A percentile compares a stretch with the other conserved stretches of the same genome.
Evolutionary conservation across 2,329 filamentous ascomycete species (phyloP).

Genomic region (Colletotrichum lentis): DNA sequence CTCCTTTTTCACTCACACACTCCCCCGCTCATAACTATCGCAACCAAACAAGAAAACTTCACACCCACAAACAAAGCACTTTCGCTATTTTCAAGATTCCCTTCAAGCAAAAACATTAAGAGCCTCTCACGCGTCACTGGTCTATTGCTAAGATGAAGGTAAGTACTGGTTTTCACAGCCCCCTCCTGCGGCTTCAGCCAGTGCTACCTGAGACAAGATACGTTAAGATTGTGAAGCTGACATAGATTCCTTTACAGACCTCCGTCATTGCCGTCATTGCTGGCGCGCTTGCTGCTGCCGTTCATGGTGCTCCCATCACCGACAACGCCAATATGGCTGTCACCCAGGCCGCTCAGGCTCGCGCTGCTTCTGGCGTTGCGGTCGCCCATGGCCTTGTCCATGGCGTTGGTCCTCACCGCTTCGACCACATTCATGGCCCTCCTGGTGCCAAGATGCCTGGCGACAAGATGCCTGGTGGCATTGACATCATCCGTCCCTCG

Average conservation of each 20-base stretch:
- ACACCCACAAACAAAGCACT: neutral
- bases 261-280: neutral
- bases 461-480: no score
- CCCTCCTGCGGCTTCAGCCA: rapidly evolving
- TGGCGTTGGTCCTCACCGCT: neutral
- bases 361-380: neutral
- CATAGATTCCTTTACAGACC: neutral
- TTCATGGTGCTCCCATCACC: neutral
- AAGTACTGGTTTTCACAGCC: neutral
- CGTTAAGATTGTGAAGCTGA: neutral
- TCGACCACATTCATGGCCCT: neutral
- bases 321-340: neutral
- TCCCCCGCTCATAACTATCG: neutral
- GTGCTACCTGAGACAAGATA: no score
- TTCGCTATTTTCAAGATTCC: neutral
- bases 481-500: no score
- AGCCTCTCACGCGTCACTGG: neutral
- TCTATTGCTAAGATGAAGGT: conserved; percentile 13
- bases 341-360: neutral
- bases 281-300: neutral
- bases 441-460: neutral
- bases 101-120: neutral
- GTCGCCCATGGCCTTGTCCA: neutral
- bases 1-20: neutral
- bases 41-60: neutral